Base-by-base conservation (phyloP, 441 rosid genomes). In the Isatis lusitanica region DNA sequence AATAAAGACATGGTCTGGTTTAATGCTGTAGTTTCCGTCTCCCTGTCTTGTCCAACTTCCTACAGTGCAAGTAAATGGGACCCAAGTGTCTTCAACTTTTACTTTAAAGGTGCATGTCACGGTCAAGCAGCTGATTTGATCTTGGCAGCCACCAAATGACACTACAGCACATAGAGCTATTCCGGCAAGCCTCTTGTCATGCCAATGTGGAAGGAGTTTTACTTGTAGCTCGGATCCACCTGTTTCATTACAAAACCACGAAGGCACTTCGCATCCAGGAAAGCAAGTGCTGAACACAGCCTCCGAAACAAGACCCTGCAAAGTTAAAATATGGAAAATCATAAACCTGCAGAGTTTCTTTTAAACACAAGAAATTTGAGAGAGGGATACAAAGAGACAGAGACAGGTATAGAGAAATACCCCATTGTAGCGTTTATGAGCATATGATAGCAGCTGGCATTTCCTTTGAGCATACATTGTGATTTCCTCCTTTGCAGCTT, bases 401-500 rank as follows among this genome's bases (percentile, higher is more conserved):
- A 51, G 36, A n/a, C 0, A 42, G 13, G 38, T 28, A 24, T 60
- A 39, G 17, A 40, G 30, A 67, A 12, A 39, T 4, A 68, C 72
- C 63, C 61, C 61, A 40, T 28, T 55, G 72, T 57, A 55, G 72
- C 7, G 72, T 53, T 31, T 68, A 5, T 42, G 56, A 30, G 55
- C 73, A 56, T 35, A 12, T 31, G 64, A 59, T 11, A 68, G 15
- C 3, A 68, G 6, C 55, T 68, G 73, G 16, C 73, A 56, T 68
- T 68, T 68, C 33, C 55, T 56, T 8, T 68, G 55, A 17, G 73
- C 63, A 56, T 43, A 56, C 21, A 24, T 56, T 8, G 33, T 3
- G 13, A 68, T 68, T 43, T 68, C 73, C 33, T 56, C 73, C 66
- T 70, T 70, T 31, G 73, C 73, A 8, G 64, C 64, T 56, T 68